These are phyloP conservation scores for Talaromyces piceae DNA, from an alignment of 2,329 filamentous ascomycete genomes.

Conservation along the genomic window DNA sequence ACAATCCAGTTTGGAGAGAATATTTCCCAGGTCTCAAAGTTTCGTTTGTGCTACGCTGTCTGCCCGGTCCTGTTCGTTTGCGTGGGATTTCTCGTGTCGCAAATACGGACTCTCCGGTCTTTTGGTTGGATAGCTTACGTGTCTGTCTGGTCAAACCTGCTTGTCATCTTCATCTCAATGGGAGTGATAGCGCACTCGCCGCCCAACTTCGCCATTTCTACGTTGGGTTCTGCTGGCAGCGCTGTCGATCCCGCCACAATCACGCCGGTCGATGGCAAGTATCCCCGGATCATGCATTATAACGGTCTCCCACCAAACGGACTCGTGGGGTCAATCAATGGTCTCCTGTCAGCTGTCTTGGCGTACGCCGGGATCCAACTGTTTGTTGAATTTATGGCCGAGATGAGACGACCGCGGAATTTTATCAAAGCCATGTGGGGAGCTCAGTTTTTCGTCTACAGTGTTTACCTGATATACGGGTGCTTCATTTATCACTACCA, in stretches of 20 bases:
- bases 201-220: slow-evolving; percentile 40
- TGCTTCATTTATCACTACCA: slow-evolving; percentile 42
- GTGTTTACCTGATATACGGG: slow-evolving; percentile 42
- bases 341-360: slow-evolving; percentile 49
- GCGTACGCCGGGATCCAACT: slow-evolving; percentile 54
- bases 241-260: slow-evolving; percentile 18
- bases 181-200: slow-evolving; percentile 43
- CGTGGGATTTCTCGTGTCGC: slow-evolving; percentile 47
- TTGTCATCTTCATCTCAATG: slow-evolving; percentile 51
- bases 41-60: slow-evolving; percentile 46
- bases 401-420: slow-evolving; percentile 44
- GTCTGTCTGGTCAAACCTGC: slow-evolving; percentile 50
- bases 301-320: slow-evolving; percentile 37
- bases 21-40: slow-evolving; percentile 47
- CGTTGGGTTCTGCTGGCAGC: slow-evolving; percentile 21
- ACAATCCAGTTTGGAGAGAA: slow-evolving; percentile 49
- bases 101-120: slow-evolving; percentile 49
- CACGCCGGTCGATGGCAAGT: slow-evolving; percentile 22
- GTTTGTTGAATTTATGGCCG: slow-evolving; percentile 52
- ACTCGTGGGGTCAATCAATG: slow-evolving; percentile 41
- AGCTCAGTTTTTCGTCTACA: slow-evolving; percentile 43
- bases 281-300: slow-evolving; percentile 32
- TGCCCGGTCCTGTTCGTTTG: slow-evolving; percentile 46
- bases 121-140: slow-evolving; percentile 51
- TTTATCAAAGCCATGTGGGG: slow-evolving; percentile 43